Conservation (phyloP, 2,329 filamentous ascomycete genomes). For the Anisogramma anomala region DNA sequence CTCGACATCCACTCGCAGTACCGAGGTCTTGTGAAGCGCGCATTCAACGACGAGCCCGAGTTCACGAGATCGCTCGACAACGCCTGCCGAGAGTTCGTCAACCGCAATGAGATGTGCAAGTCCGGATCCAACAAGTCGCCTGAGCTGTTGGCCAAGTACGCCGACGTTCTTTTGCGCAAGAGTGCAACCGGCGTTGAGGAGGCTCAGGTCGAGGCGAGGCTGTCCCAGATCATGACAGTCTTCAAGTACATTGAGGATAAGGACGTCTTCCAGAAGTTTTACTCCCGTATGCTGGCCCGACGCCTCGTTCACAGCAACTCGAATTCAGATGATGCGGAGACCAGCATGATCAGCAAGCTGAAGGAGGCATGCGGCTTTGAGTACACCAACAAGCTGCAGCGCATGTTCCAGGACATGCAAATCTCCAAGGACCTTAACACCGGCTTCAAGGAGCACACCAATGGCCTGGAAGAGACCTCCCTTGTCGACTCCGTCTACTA, state of each 20-base stretch:
- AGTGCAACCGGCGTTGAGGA: slow-evolving; percentile 88
- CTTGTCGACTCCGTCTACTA: slow-evolving; percentile 80
- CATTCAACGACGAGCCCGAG: slow-evolving; percentile 90
- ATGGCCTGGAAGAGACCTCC: slow-evolving; percentile 55
- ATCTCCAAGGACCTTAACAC: slow-evolving; percentile 95
- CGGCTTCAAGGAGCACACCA: slow-evolving; percentile 68
- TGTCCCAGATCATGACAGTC: slow-evolving; percentile 94
- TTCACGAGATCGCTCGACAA: slow-evolving; percentile 95
- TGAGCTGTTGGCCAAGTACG: slow-evolving; percentile 89
- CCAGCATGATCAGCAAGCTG: slow-evolving; percentile 97
- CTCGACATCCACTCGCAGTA: slow-evolving; percentile 93
- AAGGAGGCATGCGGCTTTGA: slow-evolving; percentile 98
- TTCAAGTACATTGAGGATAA: slow-evolving; percentile 99
- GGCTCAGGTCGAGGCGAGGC: slow-evolving; percentile 76
- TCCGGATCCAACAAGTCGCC: slow-evolving; percentile 87
- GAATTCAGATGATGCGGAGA: slow-evolving; percentile 93
- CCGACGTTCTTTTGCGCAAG: slow-evolving; percentile 85
- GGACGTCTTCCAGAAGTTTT: slow-evolving; percentile 99
- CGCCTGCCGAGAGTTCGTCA: slow-evolving; percentile 95
- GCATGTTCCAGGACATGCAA: slow-evolving; percentile 99
- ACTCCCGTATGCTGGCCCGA: slow-evolving; percentile 90
- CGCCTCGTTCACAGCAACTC: slow-evolving; percentile 91
- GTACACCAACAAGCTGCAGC: slow-evolving; percentile 98
- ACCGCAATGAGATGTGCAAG: slow-evolving; percentile 93
- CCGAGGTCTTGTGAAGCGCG: slow-evolving; percentile 77